Conservation (phyloP, 345 rosid genomes). For the Melaleuca alternifolia region DNA sequence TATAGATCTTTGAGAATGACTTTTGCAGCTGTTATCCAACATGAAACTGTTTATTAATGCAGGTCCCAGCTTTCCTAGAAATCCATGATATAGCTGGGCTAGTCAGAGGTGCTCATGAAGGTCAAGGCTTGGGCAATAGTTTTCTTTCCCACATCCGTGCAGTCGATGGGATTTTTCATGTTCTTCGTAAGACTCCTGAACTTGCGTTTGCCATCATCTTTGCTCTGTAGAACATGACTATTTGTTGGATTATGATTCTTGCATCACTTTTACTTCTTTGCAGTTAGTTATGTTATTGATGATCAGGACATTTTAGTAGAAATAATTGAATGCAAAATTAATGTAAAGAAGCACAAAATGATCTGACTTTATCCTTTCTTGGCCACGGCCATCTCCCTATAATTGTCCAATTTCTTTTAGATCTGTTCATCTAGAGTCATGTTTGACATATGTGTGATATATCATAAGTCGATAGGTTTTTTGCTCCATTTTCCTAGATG, state of each 20-base stretch:
- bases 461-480: neutral
- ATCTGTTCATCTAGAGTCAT: neutral
- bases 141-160: slow-evolving; percentile 98
- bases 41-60: neutral
- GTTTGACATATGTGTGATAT: neutral
- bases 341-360: neutral
- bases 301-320: neutral
- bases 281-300: neutral
- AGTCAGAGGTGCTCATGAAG: slow-evolving; percentile 92
- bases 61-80: slow-evolving; percentile 92
- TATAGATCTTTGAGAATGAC: neutral
- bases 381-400: neutral
- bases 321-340: neutral
- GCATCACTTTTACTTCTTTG: neutral
- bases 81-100: slow-evolving; percentile 98
- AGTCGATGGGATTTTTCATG: slow-evolving; percentile 98
- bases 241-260: neutral
- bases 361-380: neutral
- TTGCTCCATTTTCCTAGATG: neutral
- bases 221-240: neutral
- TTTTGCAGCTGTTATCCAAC: neutral
- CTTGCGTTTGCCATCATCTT: neutral
- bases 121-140: slow-evolving; percentile 94
- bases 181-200: slow-evolving; percentile 48
- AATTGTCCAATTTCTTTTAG: neutral